phyloP scores from a whole-genome alignment of 225 moss, liverwort and hornwort species.

The Polytrichum commune region DNA sequence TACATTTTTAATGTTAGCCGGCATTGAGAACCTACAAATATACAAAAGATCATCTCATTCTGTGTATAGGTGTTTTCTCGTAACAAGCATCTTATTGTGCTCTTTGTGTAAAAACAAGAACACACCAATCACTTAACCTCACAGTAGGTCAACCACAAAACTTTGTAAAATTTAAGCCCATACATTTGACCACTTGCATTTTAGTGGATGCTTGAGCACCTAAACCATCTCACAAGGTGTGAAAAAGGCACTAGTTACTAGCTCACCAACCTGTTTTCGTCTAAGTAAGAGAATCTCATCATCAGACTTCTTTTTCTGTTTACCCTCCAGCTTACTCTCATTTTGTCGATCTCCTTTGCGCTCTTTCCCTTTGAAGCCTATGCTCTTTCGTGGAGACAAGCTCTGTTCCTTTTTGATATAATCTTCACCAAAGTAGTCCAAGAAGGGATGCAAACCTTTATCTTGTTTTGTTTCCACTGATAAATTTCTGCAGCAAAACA shows the following conservation, averaged over 20 bases:
- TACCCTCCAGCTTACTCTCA: conserved; percentile 19
- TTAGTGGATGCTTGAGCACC: too few relatives aligned
- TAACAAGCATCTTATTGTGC: too few relatives aligned
- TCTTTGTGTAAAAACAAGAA: too few relatives aligned
- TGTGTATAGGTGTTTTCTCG: too few relatives aligned
- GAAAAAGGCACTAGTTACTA: too few relatives aligned
- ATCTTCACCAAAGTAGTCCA: conserved; percentile 44
- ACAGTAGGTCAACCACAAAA: too few relatives aligned
- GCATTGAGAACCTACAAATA: too few relatives aligned
- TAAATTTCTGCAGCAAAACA: conserved; percentile 30
- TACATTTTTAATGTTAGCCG: not conserved
- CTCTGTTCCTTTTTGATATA: conserved; percentile 27
- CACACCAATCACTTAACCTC: too few relatives aligned
- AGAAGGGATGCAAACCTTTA: conserved; percentile 25
- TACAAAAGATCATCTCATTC: too few relatives aligned
- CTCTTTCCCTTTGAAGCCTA: conserved; percentile 42
- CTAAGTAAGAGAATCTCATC: conserved; percentile 42
- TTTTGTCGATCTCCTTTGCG: conserved; percentile 18
- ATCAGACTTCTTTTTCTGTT: conserved; percentile 30
- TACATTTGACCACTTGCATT: too few relatives aligned
- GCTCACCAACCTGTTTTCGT: conserved; percentile 35
- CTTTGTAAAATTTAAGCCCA: too few relatives aligned
- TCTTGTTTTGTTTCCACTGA: conserved; percentile 34
- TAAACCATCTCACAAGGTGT: too few relatives aligned
- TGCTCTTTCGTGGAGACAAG: conserved; percentile 23